These are phyloP conservation scores for Xylaria sp. DNA, from an alignment of 495 filamentous ascomycete genomes.

Conservation along the genomic window DNA sequence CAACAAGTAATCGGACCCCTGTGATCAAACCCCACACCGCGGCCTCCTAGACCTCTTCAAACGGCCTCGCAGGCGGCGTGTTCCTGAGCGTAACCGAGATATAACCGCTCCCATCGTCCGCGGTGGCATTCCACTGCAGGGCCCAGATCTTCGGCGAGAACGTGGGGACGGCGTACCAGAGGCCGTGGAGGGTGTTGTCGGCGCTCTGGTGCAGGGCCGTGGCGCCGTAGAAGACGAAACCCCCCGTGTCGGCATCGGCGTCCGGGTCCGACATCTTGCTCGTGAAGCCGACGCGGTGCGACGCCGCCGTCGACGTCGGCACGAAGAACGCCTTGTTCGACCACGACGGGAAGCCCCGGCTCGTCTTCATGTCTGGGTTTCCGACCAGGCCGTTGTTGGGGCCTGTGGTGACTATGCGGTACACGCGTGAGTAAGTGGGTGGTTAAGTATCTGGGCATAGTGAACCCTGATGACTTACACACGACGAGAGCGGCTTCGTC, in stretches of 20 bases:
- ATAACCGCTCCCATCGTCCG: neutral
- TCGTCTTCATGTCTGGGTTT: constrained; percentile 5
- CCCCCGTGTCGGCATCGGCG: neutral
- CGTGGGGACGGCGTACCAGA: constrained; percentile 15
- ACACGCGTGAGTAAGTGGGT: neutral
- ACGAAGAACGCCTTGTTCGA: constrained; percentile 21
- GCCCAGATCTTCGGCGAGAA: constrained; percentile 10
- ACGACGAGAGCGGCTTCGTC: constrained; percentile 14
- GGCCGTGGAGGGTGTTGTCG: neutral
- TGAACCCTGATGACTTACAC: constrained; percentile 8
- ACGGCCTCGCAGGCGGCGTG: constrained; percentile 1
- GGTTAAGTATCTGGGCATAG: neutral
- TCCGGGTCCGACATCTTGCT: neutral
- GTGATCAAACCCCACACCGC: neutral
- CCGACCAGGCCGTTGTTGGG: constrained; percentile 4
- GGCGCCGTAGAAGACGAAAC: constrained; percentile 23
- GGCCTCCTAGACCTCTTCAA: neutral
- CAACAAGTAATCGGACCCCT: neutral
- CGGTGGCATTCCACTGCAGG: constrained; percentile 18
- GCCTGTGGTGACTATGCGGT: neutral
- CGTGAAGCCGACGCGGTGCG: constrained; percentile 21
- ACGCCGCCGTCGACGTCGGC: neutral
- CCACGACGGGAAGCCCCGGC: neutral
- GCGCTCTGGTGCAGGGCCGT: constrained; percentile 10
- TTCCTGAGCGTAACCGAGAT: constrained; percentile 4